phyloP scores from a whole-genome alignment of 1,284 basidiomycete genomes.

The Pseudozyma thailandica region DNA sequence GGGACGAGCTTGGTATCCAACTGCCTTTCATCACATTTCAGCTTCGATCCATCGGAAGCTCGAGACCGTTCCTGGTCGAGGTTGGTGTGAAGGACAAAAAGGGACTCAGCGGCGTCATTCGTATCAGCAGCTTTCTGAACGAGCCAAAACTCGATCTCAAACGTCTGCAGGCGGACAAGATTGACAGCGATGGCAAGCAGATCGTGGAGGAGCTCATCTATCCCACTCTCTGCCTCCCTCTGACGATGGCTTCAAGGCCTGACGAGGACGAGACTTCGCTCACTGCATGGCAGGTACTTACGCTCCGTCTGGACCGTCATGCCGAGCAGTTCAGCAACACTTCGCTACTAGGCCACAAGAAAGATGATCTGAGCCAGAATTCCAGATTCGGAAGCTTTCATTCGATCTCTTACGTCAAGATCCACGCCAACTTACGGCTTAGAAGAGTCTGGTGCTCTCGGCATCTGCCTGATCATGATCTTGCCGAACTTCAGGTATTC shows the following conservation, averaged over 20 bases:
- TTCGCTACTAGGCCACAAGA: background rate
- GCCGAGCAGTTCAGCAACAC: slow-evolving; percentile 9
- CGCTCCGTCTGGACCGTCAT: slow-evolving; percentile 19
- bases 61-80: slow-evolving; percentile 78
- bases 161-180: slow-evolving; percentile 5
- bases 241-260: slow-evolving; percentile 9
- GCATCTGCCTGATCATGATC: slow-evolving; percentile 27
- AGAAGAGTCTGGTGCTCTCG: slow-evolving; percentile 33
- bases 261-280: slow-evolving; percentile 16
- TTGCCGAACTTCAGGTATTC: slow-evolving; percentile 32
- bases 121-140: slow-evolving; percentile 85
- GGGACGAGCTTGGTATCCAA: slow-evolving; percentile 73
- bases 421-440: slow-evolving; percentile 28
- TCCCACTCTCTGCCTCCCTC: slow-evolving; percentile 12
- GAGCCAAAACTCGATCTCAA: slow-evolving; percentile 41
- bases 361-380: background rate
- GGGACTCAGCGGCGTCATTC: slow-evolving; percentile 75
- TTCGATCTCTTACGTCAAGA: slow-evolving; percentile 18
- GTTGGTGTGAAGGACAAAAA: slow-evolving; percentile 77
- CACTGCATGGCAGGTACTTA: slow-evolving; percentile 32
- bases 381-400: slow-evolving; percentile 17
- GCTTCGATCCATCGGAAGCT: slow-evolving; percentile 74
- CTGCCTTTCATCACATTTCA: slow-evolving; percentile 81
- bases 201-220: background rate
- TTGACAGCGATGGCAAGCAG: too few relatives aligned